Evolutionary conservation across 768 basidiomycete genomes (phyloP), one percentile per base, ranked within the genome.

Genomic region (Kwoniella sp.): DNA sequence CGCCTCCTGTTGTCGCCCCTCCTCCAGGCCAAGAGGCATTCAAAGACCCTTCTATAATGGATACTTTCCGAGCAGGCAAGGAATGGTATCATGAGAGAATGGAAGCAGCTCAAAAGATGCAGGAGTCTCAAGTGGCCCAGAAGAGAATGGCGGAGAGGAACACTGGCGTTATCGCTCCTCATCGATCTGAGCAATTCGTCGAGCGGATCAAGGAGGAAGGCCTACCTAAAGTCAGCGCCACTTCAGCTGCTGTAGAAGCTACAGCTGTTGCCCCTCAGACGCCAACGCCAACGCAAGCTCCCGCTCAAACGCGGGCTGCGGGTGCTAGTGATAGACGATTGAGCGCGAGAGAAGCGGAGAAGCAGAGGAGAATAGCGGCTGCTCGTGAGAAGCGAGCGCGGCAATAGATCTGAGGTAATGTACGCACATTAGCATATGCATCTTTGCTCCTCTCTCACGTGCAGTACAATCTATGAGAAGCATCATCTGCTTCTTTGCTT

Each of bases 311-410:
- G 33, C 33, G 5, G 33, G 33, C 33, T 5, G 5, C 33, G 7
- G 33, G 13, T 44, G 40, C 56, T 8, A 30, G 53, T 19, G 49
- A 17, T 2, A 58, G 56, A 25, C 27, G 13, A 13, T 30, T 52
- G 22, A 58, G 49, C 54, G 52, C 53, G 13, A 27, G 58, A 53
- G 48, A 68, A 47, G 46, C 50, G n/a, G 60, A 63, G 55, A 68
- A 60, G 54, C 67, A 68, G 53, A 68, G 62, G 58, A 57, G 65
- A 58, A 60, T 68, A 30, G 67, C 61, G 21, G 62, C 62, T 26
- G 67, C 67, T 29, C 59, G 67, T 36, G 63, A 60, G 58, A 68
- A 60, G 58, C 52, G 67, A 25, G 24, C 67, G 25, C 51, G 65
- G 27, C 65, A 62, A 30, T 67, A 67, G 60, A 54, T 40, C 40